A percentile compares a stretch with the other conserved stretches of the same genome.
phyloP scores from a whole-genome alignment of 73 alveolate genomes.

The Paramecium biaurelia region DNA sequence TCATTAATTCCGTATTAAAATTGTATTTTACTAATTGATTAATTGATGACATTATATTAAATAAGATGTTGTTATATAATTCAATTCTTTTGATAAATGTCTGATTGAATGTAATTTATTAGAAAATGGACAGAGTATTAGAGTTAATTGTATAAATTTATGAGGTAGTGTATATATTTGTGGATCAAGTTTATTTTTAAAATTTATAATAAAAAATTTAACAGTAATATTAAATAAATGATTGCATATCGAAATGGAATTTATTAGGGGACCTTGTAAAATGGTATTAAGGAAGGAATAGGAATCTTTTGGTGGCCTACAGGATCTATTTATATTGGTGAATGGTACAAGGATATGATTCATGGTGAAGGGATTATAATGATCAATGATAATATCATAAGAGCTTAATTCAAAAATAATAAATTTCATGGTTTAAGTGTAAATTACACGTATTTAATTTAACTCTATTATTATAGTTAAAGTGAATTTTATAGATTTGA shows the following conservation, averaged over 20 bases:
- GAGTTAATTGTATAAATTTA: not conserved
- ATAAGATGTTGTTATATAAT: no score
- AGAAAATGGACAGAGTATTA: not conserved
- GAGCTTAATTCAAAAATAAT: constrained; percentile 13
- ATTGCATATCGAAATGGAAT: not conserved
- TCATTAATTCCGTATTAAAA: not conserved
- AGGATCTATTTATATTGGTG: constrained; percentile 9
- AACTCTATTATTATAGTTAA: not conserved
- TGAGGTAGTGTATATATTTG: not conserved
- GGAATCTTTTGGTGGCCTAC: constrained; percentile 32
- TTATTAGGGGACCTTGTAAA: not conserved
- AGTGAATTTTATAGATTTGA: constrained; percentile 14
- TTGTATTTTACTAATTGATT: not conserved
- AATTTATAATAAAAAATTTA: not conserved
- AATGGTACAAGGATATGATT: constrained; percentile 35
- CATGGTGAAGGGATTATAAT: constrained; percentile 20
- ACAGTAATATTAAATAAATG: constrained; percentile 16
- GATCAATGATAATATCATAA: not conserved
- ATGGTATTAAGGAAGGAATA: not conserved
- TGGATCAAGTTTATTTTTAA: not conserved
- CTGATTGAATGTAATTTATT: not conserved
- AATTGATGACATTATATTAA: no score
- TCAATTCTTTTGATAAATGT: no score
- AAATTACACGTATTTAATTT: not conserved
- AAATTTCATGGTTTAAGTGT: constrained; percentile 41